phyloP scores from a whole-genome alignment of 352 stramenopile species.

The Phytophthora chlamydospora region DNA sequence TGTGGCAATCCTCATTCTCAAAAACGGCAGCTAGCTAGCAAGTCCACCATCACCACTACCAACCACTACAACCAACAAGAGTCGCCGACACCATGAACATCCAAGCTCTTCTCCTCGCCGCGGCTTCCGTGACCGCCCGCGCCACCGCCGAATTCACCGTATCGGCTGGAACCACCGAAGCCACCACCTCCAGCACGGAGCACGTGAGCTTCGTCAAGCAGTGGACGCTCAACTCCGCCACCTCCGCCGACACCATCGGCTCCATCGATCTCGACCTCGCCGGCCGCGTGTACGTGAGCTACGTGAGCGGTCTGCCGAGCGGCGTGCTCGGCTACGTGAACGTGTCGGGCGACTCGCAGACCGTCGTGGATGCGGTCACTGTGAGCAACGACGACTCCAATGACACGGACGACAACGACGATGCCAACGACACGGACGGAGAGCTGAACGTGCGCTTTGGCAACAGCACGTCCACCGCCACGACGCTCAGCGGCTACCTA shows the following conservation, averaged over 20 bases:
- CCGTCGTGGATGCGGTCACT: slow-evolving; percentile 31
- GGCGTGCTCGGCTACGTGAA: slow-evolving; percentile 45
- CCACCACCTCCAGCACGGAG: slow-evolving; percentile 25
- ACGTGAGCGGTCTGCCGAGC: slow-evolving; percentile 27
- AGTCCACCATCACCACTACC: neutral
- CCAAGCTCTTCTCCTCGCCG: slow-evolving; percentile 20
- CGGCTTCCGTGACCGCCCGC: slow-evolving; percentile 12
- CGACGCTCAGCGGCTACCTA: slow-evolving; percentile 30
- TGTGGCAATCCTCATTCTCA: slow-evolving; percentile 13
- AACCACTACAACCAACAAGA: neutral
- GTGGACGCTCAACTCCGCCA: slow-evolving; percentile 34
- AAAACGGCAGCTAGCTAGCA: slow-evolving; percentile 20
- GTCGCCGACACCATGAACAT: slow-evolving; percentile 15
- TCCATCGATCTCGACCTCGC: slow-evolving; percentile 35
- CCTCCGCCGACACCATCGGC: slow-evolving; percentile 22
- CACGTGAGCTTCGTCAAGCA: slow-evolving; percentile 36
- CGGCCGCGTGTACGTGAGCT: slow-evolving; percentile 36
- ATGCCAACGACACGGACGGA: slow-evolving; percentile 24
- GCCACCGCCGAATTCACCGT: slow-evolving; percentile 33
- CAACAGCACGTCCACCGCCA: slow-evolving; percentile 21
- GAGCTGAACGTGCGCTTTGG: slow-evolving; percentile 32
- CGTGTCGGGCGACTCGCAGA: slow-evolving; percentile 37
- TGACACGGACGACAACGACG: slow-evolving; percentile 26
- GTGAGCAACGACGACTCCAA: slow-evolving; percentile 28
- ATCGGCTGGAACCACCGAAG: slow-evolving; percentile 20